Conservation (phyloP, 768 basidiomycete species). For the Leccinum olivaceopallidum region DNA sequence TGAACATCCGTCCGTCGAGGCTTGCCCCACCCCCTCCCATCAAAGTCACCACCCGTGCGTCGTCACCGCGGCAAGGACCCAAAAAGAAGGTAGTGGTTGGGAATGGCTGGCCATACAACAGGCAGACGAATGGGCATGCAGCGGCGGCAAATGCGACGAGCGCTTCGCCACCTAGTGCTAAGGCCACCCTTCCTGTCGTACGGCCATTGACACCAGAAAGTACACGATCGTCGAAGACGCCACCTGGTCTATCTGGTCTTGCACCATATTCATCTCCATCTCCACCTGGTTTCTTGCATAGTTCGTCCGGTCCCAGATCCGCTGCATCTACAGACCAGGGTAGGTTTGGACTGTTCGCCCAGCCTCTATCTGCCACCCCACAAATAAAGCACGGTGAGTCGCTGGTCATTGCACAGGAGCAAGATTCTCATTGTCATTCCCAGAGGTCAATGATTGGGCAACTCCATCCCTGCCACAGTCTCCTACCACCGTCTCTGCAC, state of each 20-base stretch:
- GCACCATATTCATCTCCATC: constrained; percentile 36
- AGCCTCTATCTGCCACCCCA: constrained; percentile 22
- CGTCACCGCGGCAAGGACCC: constrained; percentile 16
- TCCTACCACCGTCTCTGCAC: constrained; percentile 13
- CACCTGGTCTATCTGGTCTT: constrained; percentile 34
- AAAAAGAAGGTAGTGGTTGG: constrained; percentile 42
- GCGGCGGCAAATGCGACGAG: constrained; percentile 5
- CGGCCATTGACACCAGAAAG: constrained; percentile 33
- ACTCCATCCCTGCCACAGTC: constrained; percentile 21
- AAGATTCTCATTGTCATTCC: not conserved
- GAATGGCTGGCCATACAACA: constrained; percentile 46
- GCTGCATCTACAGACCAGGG: constrained; percentile 18
- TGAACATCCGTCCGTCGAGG: constrained; percentile 53
- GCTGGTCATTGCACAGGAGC: not conserved
- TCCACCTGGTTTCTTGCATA: constrained; percentile 36
- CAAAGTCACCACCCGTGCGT: constrained; percentile 10
- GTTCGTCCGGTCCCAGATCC: constrained; percentile 29
- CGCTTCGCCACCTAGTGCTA: constrained; percentile 20
- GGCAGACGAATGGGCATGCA: constrained; percentile 29
- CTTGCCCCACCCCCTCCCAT: constrained; percentile 13
- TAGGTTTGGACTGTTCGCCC: constrained; percentile 20
- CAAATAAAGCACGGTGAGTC: constrained; percentile 32
- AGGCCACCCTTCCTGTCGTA: constrained; percentile 11
- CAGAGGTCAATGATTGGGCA: constrained; percentile 29
- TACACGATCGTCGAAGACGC: constrained; percentile 34